Conservation (phyloP, 139 green algal genomes). For the Micractinium conductrix region DNA sequence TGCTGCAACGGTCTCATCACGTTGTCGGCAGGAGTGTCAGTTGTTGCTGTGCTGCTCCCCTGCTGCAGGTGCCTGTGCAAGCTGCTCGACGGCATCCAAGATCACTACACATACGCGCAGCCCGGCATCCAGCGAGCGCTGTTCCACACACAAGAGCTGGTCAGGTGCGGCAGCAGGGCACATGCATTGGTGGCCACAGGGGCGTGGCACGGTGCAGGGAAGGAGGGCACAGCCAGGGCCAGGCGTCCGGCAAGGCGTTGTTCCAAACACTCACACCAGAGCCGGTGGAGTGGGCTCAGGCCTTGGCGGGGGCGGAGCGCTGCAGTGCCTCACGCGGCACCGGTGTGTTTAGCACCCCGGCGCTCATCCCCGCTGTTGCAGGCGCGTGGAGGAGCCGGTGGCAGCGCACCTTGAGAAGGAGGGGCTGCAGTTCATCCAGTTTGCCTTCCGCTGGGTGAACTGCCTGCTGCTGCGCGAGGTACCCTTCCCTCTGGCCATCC, state of each 20-base stretch:
- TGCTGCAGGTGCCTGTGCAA: slow-evolving; percentile 71
- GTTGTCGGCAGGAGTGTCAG: too few species aligned
- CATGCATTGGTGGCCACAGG: too few species aligned
- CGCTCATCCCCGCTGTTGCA: slow-evolving; percentile 15
- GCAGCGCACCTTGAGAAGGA: slow-evolving; percentile 82
- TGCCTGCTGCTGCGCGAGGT: slow-evolving; percentile 94
- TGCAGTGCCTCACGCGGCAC: not conserved
- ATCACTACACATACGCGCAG: slow-evolving; percentile 98
- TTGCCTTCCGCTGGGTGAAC: slow-evolving; percentile 99
- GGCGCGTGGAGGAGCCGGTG: slow-evolving; percentile 58
- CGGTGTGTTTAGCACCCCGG: too few species aligned
- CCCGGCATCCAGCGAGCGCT: slow-evolving; percentile 95
- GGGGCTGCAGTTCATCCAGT: slow-evolving; percentile 96
- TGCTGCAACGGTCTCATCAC: too few species aligned
- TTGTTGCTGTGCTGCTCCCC: too few species aligned
- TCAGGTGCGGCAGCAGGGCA: slow-evolving; percentile 54
- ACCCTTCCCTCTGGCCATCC: slow-evolving; percentile 77
- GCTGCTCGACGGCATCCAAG: slow-evolving; percentile 86
- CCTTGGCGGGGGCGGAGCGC: not conserved
- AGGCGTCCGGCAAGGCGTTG: too few species aligned
- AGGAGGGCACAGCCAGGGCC: too few species aligned
- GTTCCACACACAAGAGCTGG: slow-evolving; percentile 88
- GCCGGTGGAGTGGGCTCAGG: too few species aligned
- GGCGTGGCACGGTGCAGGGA: too few species aligned
- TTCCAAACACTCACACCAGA: too few species aligned